Evolutionary conservation across 257 asterid genomes (phyloP).

Genomic region (Lavandula angustifolia): DNA sequence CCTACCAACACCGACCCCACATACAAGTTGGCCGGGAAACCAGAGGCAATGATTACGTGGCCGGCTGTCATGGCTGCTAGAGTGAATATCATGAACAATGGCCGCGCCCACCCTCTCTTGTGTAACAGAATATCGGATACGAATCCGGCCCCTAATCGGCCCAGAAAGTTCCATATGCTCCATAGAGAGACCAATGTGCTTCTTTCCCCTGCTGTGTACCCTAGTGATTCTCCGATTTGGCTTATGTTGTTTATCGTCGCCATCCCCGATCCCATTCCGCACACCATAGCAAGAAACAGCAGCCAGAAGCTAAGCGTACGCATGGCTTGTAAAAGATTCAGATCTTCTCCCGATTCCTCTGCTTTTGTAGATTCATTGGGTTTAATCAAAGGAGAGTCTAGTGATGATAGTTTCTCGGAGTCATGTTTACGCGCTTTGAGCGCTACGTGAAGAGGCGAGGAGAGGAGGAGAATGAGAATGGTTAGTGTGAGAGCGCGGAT

Average conservation of each 20-base stretch:
- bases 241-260: constrained; percentile 88
- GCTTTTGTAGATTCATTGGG: not conserved
- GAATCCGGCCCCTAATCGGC: constrained; percentile 89
- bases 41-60: constrained; percentile 68
- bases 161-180: constrained; percentile 97
- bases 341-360: constrained; percentile 30
- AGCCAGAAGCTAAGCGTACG: constrained; percentile 75
- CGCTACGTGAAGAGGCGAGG: constrained; percentile 54
- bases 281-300: constrained; percentile 69
- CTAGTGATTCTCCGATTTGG: constrained; percentile 96
- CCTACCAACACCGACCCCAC: constrained; percentile 79
- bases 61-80: constrained; percentile 80
- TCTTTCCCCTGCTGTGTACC: constrained; percentile 60
- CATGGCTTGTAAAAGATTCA: constrained; percentile 64
- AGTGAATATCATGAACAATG: constrained; percentile 62
- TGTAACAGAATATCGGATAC: constrained; percentile 61
- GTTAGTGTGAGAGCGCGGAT: constrained; percentile 43
- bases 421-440: constrained; percentile 45
- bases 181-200: constrained; percentile 82
- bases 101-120: constrained; percentile 73
- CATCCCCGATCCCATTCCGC: constrained; percentile 96
- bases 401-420: constrained; percentile 7
- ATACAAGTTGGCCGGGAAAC: constrained; percentile 70
- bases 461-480: constrained; percentile 60
- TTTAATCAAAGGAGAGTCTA: constrained; percentile 45